These are phyloP conservation scores for Fusarium equiseti DNA, from an alignment of 2,329 filamentous ascomycete species.

Conservation along the genomic window DNA sequence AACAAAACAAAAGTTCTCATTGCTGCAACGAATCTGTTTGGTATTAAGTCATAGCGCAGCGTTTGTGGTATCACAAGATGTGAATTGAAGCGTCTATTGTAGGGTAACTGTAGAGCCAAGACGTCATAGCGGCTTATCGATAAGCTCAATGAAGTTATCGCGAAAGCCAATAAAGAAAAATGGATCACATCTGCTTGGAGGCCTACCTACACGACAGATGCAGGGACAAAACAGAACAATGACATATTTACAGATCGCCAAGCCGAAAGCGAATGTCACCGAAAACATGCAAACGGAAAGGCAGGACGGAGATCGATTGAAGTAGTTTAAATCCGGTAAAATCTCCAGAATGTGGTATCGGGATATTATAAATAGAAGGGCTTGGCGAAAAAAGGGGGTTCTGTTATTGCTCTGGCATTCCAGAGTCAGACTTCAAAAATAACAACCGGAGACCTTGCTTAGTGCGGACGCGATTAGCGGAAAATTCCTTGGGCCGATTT, in stretches of 20 bases:
- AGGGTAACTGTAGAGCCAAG: neutral
- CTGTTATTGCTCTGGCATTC: neutral
- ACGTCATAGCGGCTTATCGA: neutral
- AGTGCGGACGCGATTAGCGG: slow-evolving; percentile 21
- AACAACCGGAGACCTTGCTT: slow-evolving; percentile 7
- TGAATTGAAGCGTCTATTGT: neutral
- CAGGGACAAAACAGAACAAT: neutral
- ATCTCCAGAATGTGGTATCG: neutral
- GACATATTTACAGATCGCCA: neutral
- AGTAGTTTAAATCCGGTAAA: neutral
- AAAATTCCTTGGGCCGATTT: slow-evolving; percentile 24
- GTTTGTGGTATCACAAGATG: neutral
- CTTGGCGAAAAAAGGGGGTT: neutral
- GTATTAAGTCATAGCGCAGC: neutral
- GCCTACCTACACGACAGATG: neutral
- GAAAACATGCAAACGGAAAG: neutral
- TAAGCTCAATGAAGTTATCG: neutral
- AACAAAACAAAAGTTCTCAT: neutral
- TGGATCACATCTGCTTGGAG: neutral
- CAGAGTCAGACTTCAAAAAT: slow-evolving; percentile 7
- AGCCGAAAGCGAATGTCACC: neutral
- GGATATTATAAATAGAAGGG: slow-evolving; percentile 4
- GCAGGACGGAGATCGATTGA: neutral
- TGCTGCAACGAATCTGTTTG: neutral
- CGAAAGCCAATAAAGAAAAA: neutral